Conservation (phyloP, 1,284 basidiomycete genomes). For the Puccinia coronata region DNA sequence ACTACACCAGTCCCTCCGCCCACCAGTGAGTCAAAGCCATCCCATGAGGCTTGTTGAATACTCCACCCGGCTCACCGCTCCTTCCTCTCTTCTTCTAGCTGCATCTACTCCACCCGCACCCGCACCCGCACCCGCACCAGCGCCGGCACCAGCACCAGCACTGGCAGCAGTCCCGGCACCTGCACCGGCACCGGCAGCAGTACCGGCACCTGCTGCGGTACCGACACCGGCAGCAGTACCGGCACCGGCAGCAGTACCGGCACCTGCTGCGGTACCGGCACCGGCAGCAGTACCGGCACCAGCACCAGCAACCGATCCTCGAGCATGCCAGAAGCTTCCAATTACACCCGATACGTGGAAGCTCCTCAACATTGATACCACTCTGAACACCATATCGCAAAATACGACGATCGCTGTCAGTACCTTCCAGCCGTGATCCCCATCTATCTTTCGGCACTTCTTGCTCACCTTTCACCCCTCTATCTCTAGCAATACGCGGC, state of each 20-base stretch:
- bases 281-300: background rate
- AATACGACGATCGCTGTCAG: conserved; percentile 40
- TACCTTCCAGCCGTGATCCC: background rate
- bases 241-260: background rate
- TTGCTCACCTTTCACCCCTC: background rate
- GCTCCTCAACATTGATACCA: conserved; percentile 32
- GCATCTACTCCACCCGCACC: background rate
- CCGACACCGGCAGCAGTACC: too few relatives aligned
- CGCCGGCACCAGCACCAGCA: background rate
- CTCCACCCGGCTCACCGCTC: background rate
- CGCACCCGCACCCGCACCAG: conserved; percentile 3
- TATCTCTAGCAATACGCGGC: conserved; percentile 44
- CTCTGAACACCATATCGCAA: conserved; percentile 13
- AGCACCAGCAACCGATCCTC: background rate
- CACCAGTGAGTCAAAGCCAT: background rate
- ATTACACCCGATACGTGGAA: conserved; percentile 39
- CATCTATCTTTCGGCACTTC: too few relatives aligned
- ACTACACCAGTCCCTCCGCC: background rate
- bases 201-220: background rate
- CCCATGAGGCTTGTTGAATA: background rate
- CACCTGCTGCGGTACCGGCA: background rate
- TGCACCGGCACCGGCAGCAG: background rate
- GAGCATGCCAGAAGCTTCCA: conserved; percentile 37
- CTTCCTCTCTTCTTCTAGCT: background rate
- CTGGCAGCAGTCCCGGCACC: background rate